Base-by-base conservation (phyloP, 2,329 filamentous ascomycete genomes). In the Colletotrichum sp. region DNA sequence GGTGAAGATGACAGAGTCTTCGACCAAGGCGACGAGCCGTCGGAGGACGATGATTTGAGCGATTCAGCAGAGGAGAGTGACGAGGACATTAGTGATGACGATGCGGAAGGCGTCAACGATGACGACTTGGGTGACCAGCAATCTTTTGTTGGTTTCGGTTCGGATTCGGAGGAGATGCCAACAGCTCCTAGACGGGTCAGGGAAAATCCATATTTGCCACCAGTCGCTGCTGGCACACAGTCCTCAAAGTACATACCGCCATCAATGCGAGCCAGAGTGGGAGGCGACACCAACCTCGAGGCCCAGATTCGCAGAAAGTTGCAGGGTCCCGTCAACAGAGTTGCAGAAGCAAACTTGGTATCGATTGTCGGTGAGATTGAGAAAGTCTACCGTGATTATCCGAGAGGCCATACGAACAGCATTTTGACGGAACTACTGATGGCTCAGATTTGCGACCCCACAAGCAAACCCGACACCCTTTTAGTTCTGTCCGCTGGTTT, bases 401-500 rank as follows among this genome's bases (percentile, higher is more conserved):
- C 97, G 1, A 92, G 97, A n/a, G 95, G 97, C 77, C 93, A 96
- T 80, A 95, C 98, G 62, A 98, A 95, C 1, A 93, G 94, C 1
- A 93, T 92, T 0, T 87, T 99, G 3, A 92, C 96, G 5, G 93
- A 96, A 77, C 88, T 96, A 2, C 87, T 99, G 1, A 89, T 98
- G 76, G 91, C 92, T n/a, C 91, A 97, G 75, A 91, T 98, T 34
- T 94, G 92, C 80, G 95, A 98, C 79, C 91, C 93, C 8, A 94
- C 96, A 28, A 92, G 89, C 59, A 88, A 98, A 3, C 93, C 94
- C 7, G 96, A 98, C 80, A 97, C 96, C 0, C 98, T 98, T 80
- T 92, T 98, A 71, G 95, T 98, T 68, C 90, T 99, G 13, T 94
- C 96, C 72, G 96, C 96, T 49, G 96, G 96, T 6, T 99, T 99